Percentiles rank a stretch among this genome's conserved stretches.
These are phyloP conservation scores for Chamaecyparis obtusa DNA, from an alignment of 75 land plant species.

Conservation along the genomic window DNA sequence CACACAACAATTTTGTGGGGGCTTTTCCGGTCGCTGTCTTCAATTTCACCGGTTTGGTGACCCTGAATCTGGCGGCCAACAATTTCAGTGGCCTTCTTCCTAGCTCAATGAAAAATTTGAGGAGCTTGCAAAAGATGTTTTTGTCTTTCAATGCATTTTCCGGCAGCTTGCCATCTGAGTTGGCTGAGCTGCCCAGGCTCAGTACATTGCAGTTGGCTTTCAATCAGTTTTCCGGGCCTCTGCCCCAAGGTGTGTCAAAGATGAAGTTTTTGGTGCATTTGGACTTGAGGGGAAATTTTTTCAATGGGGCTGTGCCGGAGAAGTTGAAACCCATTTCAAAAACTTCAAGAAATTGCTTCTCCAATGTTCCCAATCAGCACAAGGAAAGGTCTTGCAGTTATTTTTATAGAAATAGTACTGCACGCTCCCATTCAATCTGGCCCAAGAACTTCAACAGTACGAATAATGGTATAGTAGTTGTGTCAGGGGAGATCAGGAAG, in stretches of 20 bases:
- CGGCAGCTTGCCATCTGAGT: slow-evolving; percentile 13
- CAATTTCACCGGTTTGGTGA: neutral
- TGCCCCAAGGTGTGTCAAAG: neutral
- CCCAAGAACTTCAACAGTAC: neutral
- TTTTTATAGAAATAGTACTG: slow-evolving; percentile 13
- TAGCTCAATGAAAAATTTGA: neutral
- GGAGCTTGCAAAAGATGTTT: neutral
- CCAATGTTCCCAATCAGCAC: slow-evolving; percentile 16
- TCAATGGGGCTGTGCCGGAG: slow-evolving; percentile 14
- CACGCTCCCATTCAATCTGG: neutral
- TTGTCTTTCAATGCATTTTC: slow-evolving; percentile 13
- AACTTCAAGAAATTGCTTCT: slow-evolving; percentile 19
- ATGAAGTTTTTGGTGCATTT: slow-evolving; percentile 2
- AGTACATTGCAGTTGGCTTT: slow-evolving; percentile 14
- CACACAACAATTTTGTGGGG: slow-evolving; percentile 12
- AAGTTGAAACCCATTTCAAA: neutral
- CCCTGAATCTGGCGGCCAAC: slow-evolving; percentile 26
- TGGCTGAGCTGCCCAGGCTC: slow-evolving; percentile 4
- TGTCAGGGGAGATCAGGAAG: neutral
- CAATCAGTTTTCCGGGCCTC: slow-evolving; percentile 21
- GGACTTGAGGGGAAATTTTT: slow-evolving; percentile 22
- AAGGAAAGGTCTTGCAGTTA: neutral
- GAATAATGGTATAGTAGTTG: neutral
- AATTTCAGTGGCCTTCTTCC: slow-evolving; percentile 23
- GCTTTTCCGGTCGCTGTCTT: neutral